Percentiles rank a stretch among this genome's conserved stretches.
These are phyloP conservation scores for Mercurialis annua DNA, from an alignment of 345 rosid species.

Conservation along the genomic window DNA sequence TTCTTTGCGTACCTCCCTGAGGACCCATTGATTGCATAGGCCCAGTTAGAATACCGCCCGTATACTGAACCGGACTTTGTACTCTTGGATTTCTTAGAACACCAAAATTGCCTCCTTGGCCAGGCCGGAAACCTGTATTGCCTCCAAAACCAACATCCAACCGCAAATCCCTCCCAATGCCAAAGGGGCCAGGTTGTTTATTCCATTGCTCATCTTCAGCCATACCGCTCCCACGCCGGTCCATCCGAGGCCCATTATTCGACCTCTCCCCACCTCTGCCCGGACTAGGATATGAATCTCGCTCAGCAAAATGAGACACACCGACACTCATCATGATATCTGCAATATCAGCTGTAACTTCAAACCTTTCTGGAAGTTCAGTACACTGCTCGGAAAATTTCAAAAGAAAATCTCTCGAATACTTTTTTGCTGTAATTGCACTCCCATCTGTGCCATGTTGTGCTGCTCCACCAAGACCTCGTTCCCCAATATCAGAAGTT, in stretches of 20 bases:
- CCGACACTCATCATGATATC: constrained; percentile 36
- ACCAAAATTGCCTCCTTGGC: constrained; percentile 72
- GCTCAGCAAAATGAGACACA: constrained; percentile 44
- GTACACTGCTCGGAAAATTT: constrained; percentile 67
- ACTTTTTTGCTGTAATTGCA: constrained; percentile 54
- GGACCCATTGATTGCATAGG: constrained; percentile 65
- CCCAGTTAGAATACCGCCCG: constrained; percentile 62
- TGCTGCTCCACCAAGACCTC: constrained; percentile 25
- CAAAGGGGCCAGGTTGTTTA: constrained; percentile 45
- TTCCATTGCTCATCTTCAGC: constrained; percentile 70
- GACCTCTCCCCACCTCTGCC: constrained; percentile 68
- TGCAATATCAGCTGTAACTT: constrained; percentile 44
- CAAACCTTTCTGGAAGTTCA: constrained; percentile 68
- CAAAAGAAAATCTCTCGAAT: constrained; percentile 90
- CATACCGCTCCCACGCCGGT: constrained; percentile 65
- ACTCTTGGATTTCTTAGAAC: constrained; percentile 65
- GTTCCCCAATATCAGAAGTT: constrained; percentile 33
- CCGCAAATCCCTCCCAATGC: constrained; percentile 51
- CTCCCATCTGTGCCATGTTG: constrained; percentile 36
- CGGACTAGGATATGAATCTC: constrained; percentile 51
- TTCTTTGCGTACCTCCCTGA: constrained; percentile 62
- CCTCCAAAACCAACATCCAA: constrained; percentile 45
- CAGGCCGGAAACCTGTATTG: constrained; percentile 56
- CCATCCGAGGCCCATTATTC: constrained; percentile 53
- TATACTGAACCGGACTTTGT: constrained; percentile 44